These are phyloP conservation scores for Rutstroemia sp. DNA, from an alignment of 2,329 filamentous ascomycete genomes.

Conservation along the genomic window DNA sequence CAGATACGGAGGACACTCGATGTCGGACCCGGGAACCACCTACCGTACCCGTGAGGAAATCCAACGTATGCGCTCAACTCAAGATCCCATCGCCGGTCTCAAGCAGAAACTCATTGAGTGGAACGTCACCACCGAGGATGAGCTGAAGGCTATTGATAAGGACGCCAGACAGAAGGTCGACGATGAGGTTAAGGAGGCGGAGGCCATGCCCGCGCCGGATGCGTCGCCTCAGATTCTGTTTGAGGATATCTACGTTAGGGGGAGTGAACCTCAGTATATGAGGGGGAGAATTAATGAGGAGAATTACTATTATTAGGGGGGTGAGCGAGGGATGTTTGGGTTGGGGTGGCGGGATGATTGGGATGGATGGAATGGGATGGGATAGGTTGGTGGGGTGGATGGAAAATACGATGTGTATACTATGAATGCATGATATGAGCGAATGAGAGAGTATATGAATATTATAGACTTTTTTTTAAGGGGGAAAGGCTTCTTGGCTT, in stretches of 20 bases:
- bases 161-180: slow-evolving; percentile 79
- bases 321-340: neutral
- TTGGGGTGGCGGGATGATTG: neutral
- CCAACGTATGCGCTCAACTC: slow-evolving; percentile 97
- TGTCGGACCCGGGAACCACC: slow-evolving; percentile 98
- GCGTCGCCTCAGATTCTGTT: slow-evolving; percentile 75
- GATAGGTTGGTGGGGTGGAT: neutral
- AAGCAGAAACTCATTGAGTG: slow-evolving; percentile 98
- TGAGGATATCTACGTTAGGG: slow-evolving; percentile 92
- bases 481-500: too few relatives aligned
- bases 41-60: slow-evolving; percentile 99
- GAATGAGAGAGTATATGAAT: too few relatives aligned
- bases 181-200: slow-evolving; percentile 81
- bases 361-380: neutral
- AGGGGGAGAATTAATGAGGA: slow-evolving; percentile 84
- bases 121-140: slow-evolving; percentile 83
- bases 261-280: slow-evolving; percentile 81
- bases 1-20: slow-evolving; percentile 98
- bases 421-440: neutral
- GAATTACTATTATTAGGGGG: slow-evolving; percentile 59
- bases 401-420: neutral
- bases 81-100: slow-evolving; percentile 95
- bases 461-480: too few relatives aligned
- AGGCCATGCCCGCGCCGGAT: slow-evolving; percentile 79
- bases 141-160: slow-evolving; percentile 95